Evolutionary conservation across 2,329 filamentous ascomycete genomes (phyloP).

Genomic region (Diaporthe humulicola): DNA sequence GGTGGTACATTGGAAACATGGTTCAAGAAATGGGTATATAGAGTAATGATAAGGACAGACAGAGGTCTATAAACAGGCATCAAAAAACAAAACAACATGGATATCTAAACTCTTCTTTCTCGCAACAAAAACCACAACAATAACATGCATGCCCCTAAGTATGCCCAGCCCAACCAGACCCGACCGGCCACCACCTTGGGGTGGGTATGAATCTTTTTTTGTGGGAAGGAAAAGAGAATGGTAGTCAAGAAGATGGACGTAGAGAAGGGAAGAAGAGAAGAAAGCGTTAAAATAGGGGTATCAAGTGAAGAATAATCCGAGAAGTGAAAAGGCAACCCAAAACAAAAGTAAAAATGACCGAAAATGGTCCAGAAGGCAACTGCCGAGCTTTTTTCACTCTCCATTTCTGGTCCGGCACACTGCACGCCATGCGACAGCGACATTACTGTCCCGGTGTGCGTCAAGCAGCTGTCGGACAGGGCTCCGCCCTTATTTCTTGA

Average conservation of each 20-base stretch:
- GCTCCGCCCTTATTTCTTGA: background rate
- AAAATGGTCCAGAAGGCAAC: background rate
- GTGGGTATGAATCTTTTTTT: conserved; percentile 30
- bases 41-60: conserved; percentile 29
- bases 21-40: conserved; percentile 26
- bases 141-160: conserved; percentile 3
- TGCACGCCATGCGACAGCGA: background rate
- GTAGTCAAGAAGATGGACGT: background rate
- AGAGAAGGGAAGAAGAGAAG: background rate
- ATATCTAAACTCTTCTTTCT: conserved; percentile 23
- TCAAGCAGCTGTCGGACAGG: background rate
- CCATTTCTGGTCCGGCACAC: background rate
- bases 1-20: background rate
- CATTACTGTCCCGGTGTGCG: background rate
- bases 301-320: conserved; percentile 32
- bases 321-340: conserved; percentile 3
- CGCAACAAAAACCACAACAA: background rate
- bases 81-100: background rate
- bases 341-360: conserved; percentile 3
- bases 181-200: conserved; percentile 32
- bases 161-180: conserved; percentile 20
- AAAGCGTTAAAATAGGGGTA: conserved; percentile 21
- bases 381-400: background rate
- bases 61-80: conserved; percentile 26
- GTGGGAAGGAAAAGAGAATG: conserved; percentile 1